Evolutionary conservation across 345 rosid genomes (phyloP).

Genomic region (Citrus unshiu): DNA sequence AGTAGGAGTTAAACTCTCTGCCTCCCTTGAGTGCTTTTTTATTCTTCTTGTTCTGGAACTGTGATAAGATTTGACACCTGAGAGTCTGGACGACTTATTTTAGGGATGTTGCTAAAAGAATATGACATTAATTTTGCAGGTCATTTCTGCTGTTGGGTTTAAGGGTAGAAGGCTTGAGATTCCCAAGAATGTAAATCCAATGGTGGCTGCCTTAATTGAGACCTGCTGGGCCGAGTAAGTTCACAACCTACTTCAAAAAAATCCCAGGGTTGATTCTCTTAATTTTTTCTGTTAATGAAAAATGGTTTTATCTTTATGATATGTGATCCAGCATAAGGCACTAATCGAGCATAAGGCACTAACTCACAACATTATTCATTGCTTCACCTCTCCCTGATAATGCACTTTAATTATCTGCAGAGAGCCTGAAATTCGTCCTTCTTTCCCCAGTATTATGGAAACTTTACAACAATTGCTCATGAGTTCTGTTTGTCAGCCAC

Average conservation of each 20-base stretch:
- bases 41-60: background rate
- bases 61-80: background rate
- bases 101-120: background rate
- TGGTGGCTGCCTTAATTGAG: slow-evolving; percentile 37
- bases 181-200: slow-evolving; percentile 38
- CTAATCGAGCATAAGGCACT: background rate
- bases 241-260: background rate
- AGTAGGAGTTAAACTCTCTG: no score
- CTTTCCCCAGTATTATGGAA: slow-evolving; percentile 37
- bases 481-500: slow-evolving; percentile 20
- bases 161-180: slow-evolving; percentile 50
- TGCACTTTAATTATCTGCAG: slow-evolving; percentile 23
- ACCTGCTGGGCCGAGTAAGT: slow-evolving; percentile 51
- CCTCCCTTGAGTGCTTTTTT: background rate
- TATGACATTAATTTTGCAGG: slow-evolving; percentile 27
- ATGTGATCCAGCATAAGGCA: background rate
- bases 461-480: slow-evolving; percentile 31
- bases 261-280: background rate
- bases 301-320: background rate
- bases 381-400: background rate
- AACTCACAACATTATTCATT: background rate
- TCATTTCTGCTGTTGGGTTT: slow-evolving; percentile 50
- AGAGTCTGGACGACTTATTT: background rate
- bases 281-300: background rate
- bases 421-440: slow-evolving; percentile 45